phyloP scores from a whole-genome alignment of 305 asterid species.

The Fraxinus baroniana region DNA sequence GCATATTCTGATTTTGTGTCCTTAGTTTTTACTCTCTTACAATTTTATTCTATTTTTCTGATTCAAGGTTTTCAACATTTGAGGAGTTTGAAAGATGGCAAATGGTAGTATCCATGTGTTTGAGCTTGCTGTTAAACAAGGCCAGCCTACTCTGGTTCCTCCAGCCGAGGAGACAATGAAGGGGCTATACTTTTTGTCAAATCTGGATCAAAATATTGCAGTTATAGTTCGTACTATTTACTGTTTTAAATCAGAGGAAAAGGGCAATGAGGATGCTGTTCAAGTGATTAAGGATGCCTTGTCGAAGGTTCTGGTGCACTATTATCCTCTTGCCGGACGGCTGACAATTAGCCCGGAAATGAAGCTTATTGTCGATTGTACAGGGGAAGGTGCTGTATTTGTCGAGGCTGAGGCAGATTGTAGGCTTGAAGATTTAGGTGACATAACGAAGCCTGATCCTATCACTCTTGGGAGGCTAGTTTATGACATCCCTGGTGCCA shows the following conservation, averaged over 20 bases:
- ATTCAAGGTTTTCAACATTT: neutral
- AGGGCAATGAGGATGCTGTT: slow-evolving; percentile 50
- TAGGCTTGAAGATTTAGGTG: slow-evolving; percentile 54
- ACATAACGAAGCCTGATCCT: slow-evolving; percentile 83
- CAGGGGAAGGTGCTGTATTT: slow-evolving; percentile 79
- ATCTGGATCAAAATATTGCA: slow-evolving; percentile 86
- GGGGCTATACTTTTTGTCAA: slow-evolving; percentile 69
- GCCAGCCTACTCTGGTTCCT: slow-evolving; percentile 49
- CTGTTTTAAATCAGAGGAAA: slow-evolving; percentile 64
- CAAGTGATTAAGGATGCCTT: slow-evolving; percentile 60
- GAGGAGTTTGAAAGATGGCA: slow-evolving; percentile 33
- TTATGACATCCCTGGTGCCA: slow-evolving; percentile 77
- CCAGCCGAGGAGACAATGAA: slow-evolving; percentile 68
- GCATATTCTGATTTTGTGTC: neutral
- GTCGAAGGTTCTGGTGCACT: slow-evolving; percentile 69
- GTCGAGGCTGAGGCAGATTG: slow-evolving; percentile 87
- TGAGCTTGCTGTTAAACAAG: slow-evolving; percentile 52
- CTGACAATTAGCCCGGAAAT: slow-evolving; percentile 58
- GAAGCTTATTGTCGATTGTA: slow-evolving; percentile 77
- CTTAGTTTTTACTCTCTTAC: neutral
- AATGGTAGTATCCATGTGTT: slow-evolving; percentile 28
- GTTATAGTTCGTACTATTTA: slow-evolving; percentile 76
- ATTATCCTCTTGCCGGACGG: slow-evolving; percentile 83
- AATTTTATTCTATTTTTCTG: neutral
- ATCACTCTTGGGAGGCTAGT: slow-evolving; percentile 76